Percentiles rank a stretch among this genome's conserved stretches.
Conservation (phyloP, 1,284 basidiomycete species). For the Boletus smithii region DNA sequence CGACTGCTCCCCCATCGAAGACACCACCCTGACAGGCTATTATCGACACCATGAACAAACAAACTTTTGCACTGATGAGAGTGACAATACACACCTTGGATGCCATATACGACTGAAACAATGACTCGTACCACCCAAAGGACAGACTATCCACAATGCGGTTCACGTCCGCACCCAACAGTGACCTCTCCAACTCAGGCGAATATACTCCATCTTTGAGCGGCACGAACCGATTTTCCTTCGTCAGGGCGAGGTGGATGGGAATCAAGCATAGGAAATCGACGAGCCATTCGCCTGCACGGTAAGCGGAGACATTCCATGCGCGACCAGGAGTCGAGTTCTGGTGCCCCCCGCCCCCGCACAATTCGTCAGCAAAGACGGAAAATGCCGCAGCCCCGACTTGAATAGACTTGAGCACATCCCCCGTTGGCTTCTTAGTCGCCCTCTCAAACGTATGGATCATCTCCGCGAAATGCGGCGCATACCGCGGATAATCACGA, state of each 20-base stretch:
- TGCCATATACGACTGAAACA: constrained; percentile 61
- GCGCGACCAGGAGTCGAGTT: not conserved
- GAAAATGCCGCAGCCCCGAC: constrained; percentile 25
- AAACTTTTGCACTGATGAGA: no score
- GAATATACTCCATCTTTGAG: constrained; percentile 57
- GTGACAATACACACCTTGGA: constrained; percentile 40
- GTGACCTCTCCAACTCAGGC: constrained; percentile 45
- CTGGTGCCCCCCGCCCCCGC: not conserved
- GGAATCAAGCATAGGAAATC: constrained; percentile 61
- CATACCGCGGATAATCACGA: constrained; percentile 35
- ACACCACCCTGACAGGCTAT: constrained; percentile 62
- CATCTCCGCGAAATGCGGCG: constrained; percentile 44
- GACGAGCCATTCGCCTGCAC: constrained; percentile 60
- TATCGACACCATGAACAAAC: no score
- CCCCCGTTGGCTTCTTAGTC: constrained; percentile 42
- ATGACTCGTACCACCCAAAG: constrained; percentile 65
- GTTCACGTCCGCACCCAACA: constrained; percentile 58
- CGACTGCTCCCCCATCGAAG: constrained; percentile 67
- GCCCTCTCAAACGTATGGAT: constrained; percentile 45
- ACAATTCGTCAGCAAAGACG: constrained; percentile 23
- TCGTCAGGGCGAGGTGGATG: constrained; percentile 57
- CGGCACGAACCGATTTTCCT: constrained; percentile 57
- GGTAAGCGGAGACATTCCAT: constrained; percentile 39
- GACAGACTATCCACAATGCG: constrained; percentile 53
- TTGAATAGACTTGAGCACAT: constrained; percentile 37